Base-by-base conservation (phyloP, 73 alveolate species). In the Urostyla sp. region DNA sequence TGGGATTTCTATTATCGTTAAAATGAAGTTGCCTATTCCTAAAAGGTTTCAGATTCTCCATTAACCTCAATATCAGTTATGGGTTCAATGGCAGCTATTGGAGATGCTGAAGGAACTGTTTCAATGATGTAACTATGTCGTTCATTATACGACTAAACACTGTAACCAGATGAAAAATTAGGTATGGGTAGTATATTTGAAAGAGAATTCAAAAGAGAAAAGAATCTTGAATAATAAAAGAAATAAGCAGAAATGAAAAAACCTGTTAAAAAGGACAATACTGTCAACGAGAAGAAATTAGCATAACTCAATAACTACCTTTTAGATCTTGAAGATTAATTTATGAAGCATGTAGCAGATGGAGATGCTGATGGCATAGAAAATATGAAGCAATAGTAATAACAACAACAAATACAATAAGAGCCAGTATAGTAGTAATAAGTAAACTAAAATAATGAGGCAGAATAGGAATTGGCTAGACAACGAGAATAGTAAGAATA, bases 31-130 rank as follows among this genome's bases (percentile, higher is more conserved):
- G 99, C 98, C 26, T 92, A 72, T 85, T 76, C 94, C 53, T 98
- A 94, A 38, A 94, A 92, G 66, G 90, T 56, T 34, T 86, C 88
- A 4, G 94, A 87, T 61, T 63, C 84, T 28, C 87, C 94, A 0
- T 36, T 87, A 52, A 67, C 90, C n/a, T 51, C 82, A 43, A 76
- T 87, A 45, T 75, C 94, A 10, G 61, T 67, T 8, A 58, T 77
- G 56, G 94, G 95, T 18, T 61, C 83, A 40, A 63, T 91, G 74
- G 96, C 86, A 26, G 98, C 98, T 21, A 82, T 94, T 40, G 98
- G 98, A 28, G 98, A 94, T 78, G 73, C 94, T 28, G 98, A 94
- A 53, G 98, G 98, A n/a, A 89, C 98, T 8, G 97, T 94, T 66
- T 90, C 98, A 0, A 73, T 94, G 85, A 80, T 94, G 87, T 90